Evolutionary conservation across 257 asterid species (phyloP), one percentile per base, ranked within the genome.

Genomic region (Galeopsis tetrahit): DNA sequence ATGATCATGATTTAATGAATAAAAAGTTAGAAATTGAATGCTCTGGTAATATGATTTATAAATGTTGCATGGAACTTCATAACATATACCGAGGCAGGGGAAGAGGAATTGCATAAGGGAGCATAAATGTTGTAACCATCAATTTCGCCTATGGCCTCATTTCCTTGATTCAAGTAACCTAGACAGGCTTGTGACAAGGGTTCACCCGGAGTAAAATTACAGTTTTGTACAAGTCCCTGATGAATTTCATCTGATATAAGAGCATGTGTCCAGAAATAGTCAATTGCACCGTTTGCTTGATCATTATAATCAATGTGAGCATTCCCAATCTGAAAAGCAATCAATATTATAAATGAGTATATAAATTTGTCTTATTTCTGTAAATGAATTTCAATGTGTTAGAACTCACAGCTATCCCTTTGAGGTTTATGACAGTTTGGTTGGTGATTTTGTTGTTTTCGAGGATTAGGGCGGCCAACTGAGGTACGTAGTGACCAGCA

Each of bases 401-500:
- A 0, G 4, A 10, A 49, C 93, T 85, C 68, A 89, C 93, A 42
- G 87, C 89, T 49, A 89, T 78, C 28, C 96, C 91, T 83, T 84
- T 85, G 58, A 89, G 14, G 46, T 79, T 84, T 63, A 89, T 77
- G 70, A 75, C 68, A 5, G 86, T 81, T 70, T 82, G 84, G 52
- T 85, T 84, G 8, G 85, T 73, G 17, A 66, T 77, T 53, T 79
- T 68, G 82, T 87, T 89, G 71, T 73, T 84, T 3, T 67, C 36
- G 2, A 85, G 86, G 81, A 87, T 87, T 31, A 87, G 62, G 13
- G 81, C 77, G 4, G 96, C 89, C 5, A 89, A 86, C 42, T 89
- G 96, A 46, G 96, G 96, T 10, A 80, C 84, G 10, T 87, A 90
- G 73, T 90, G 96, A 8, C 92, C 94, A 0, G 90, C 92, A 35